These are phyloP conservation scores for Lipomyces chichibuensis DNA, from an alignment of 805 yeast genomes.

Conservation along the genomic window DNA sequence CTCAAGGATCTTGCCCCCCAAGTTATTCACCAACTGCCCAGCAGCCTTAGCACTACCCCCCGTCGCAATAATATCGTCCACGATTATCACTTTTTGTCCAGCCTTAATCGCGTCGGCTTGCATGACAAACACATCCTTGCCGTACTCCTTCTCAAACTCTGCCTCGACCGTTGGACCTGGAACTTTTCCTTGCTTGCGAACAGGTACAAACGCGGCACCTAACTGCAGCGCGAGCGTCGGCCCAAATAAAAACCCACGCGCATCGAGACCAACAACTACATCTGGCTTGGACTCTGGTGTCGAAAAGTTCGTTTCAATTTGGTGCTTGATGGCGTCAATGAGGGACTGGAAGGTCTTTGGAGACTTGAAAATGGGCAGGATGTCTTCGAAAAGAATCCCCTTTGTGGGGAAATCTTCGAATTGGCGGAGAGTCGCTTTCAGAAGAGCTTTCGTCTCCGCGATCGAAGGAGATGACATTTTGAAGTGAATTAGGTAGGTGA, in stretches of 20 bases:
- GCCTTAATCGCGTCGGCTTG: conserved; percentile 79
- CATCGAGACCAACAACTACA: conserved; percentile 90
- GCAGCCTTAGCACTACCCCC: conserved; percentile 95
- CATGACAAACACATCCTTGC: conserved; percentile 83
- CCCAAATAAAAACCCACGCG: conserved; percentile 96
- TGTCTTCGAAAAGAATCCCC: conserved; percentile 94
- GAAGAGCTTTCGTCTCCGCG: conserved; percentile 26
- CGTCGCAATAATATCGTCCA: conserved; percentile 97
- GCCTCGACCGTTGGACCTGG: conserved; percentile 83
- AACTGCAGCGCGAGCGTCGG: conserved; percentile 91
- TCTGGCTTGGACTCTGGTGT: conserved; percentile 62
- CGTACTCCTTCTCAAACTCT: conserved; percentile 87
- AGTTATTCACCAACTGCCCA: conserved; percentile 72
- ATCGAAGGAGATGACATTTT: conserved; percentile 8
- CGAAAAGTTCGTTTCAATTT: conserved; percentile 60
- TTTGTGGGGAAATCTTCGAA: conserved; percentile 93
- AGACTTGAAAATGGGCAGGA: conserved; percentile 86
- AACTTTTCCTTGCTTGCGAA: conserved; percentile 92
- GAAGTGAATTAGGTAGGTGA: background rate
- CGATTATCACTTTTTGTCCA: conserved; percentile 80
- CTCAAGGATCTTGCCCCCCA: conserved; percentile 74
- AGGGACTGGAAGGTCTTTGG: conserved; percentile 82
- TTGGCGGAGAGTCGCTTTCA: conserved; percentile 50
- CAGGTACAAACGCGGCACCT: conserved; percentile 89
- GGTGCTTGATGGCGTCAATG: conserved; percentile 76